Conservation (phyloP, 2,329 filamentous ascomycete species). For the Calonectria montana region DNA sequence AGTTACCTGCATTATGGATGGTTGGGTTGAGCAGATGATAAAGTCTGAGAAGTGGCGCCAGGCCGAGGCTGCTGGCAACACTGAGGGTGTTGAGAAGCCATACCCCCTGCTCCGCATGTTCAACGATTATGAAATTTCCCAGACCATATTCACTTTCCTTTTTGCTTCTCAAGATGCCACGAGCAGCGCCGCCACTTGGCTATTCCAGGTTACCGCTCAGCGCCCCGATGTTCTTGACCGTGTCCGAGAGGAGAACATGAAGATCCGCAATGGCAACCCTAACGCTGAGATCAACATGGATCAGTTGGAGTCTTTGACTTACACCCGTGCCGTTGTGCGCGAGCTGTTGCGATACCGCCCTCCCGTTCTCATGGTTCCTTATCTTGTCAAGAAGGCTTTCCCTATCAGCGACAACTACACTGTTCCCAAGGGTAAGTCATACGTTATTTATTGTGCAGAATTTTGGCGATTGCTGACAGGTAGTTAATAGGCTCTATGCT, state of each 20-base stretch:
- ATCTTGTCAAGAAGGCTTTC: slow-evolving; percentile 94
- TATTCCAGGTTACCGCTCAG: slow-evolving; percentile 95
- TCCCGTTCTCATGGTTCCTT: slow-evolving; percentile 97
- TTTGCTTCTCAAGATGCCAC: slow-evolving; percentile 98
- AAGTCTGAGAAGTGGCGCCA: slow-evolving; percentile 86
- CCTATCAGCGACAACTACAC: slow-evolving; percentile 89
- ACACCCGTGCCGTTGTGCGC: slow-evolving; percentile 91
- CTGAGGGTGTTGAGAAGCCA: slow-evolving; percentile 82
- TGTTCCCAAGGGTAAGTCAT: slow-evolving; percentile 81
- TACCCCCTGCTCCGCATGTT: slow-evolving; percentile 86
- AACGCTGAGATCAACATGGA: slow-evolving; percentile 81
- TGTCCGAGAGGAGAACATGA: slow-evolving; percentile 90
- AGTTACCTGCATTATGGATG: slow-evolving; percentile 93
- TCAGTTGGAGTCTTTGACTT: slow-evolving; percentile 86
- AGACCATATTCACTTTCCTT: slow-evolving; percentile 95
- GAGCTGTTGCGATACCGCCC: slow-evolving; percentile 94
- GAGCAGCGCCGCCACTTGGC: slow-evolving; percentile 91
- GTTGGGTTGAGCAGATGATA: slow-evolving; percentile 90
- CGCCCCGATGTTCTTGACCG: slow-evolving; percentile 92
- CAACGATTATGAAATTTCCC: slow-evolving; percentile 88
- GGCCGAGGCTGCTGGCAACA: slow-evolving; percentile 78
- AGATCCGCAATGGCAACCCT: slow-evolving; percentile 79
- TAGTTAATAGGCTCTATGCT: slow-evolving; percentile 80
- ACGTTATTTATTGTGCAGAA: background rate
- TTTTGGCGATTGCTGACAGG: slow-evolving; percentile 29